A percentile compares a stretch with the other conserved stretches of the same genome.
These are phyloP conservation scores for Candida maris DNA, from an alignment of 805 yeast species.

Conservation along the genomic window DNA sequence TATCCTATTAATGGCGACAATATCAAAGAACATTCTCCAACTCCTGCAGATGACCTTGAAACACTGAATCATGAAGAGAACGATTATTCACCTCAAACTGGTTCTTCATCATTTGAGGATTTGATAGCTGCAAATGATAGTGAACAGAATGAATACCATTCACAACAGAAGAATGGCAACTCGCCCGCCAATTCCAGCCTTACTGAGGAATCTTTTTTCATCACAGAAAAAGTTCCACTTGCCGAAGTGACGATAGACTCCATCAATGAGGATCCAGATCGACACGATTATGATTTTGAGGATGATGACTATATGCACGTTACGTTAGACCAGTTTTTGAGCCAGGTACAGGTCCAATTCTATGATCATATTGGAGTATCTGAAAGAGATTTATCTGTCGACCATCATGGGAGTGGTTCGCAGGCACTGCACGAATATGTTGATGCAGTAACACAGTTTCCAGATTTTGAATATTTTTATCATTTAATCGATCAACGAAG, in stretches of 20 bases:
- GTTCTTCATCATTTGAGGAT: not conserved
- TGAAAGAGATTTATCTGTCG: slow-evolving; percentile 22
- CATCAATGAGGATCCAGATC: slow-evolving; percentile 17
- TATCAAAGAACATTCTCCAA: not conserved
- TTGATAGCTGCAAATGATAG: not conserved
- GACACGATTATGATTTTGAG: slow-evolving; percentile 19
- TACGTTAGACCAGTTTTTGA: slow-evolving; percentile 25
- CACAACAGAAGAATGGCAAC: not conserved
- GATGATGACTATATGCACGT: slow-evolving; percentile 29
- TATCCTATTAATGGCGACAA: not conserved
- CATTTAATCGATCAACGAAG: slow-evolving; percentile 29
- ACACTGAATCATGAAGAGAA: not conserved
- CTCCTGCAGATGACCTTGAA: not conserved
- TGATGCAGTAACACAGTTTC: slow-evolving; percentile 26
- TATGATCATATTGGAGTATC: slow-evolving; percentile 30
- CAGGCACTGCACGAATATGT: slow-evolving; percentile 27
- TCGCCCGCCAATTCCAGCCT: slow-evolving; percentile 10
- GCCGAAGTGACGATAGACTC: slow-evolving; percentile 28
- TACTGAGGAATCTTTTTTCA: slow-evolving; percentile 19
- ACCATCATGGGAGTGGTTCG: slow-evolving; percentile 11
- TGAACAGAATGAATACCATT: not conserved
- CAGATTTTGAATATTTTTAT: slow-evolving; percentile 27
- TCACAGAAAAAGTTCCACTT: slow-evolving; percentile 28
- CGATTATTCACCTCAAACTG: not conserved
- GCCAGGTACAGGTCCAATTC: slow-evolving; percentile 30